These are phyloP conservation scores for Pseudogymnoascus verrucosus DNA, from an alignment of 2,329 filamentous ascomycete genomes.

Conservation along the genomic window DNA sequence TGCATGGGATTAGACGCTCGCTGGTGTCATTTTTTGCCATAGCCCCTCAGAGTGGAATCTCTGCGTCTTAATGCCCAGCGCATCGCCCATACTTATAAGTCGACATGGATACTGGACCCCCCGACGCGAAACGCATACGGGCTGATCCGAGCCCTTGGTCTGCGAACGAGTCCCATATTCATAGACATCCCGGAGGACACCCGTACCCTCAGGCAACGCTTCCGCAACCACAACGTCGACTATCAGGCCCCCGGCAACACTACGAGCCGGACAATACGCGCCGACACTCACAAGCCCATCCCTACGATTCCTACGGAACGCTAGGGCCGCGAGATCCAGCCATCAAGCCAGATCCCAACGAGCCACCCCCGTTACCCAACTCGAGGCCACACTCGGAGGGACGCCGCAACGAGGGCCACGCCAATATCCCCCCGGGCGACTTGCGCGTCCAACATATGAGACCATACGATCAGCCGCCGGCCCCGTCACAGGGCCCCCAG, in stretches of 20 bases:
- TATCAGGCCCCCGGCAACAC: conserved; percentile 14
- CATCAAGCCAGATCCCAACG: conserved; percentile 46
- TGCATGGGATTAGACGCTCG: not conserved
- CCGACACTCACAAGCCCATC: not conserved
- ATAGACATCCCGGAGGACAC: conserved; percentile 26
- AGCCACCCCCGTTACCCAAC: conserved; percentile 31
- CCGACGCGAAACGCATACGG: conserved; percentile 53
- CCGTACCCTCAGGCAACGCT: conserved; percentile 32
- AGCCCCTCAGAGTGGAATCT: not conserved
- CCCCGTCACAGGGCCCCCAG: conserved; percentile 2
- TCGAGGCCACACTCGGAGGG: conserved; percentile 23
- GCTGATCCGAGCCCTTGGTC: conserved; percentile 35
- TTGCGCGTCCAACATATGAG: conserved; percentile 17
- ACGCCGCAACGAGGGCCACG: conserved; percentile 21
- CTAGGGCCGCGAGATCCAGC: conserved; percentile 38
- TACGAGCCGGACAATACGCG: not conserved
- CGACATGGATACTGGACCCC: conserved; percentile 50
- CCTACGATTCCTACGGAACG: not conserved
- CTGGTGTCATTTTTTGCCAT: not conserved
- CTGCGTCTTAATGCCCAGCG: not conserved
- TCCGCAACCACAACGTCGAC: conserved; percentile 20
- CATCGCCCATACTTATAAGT: not conserved
- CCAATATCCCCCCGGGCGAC: conserved; percentile 22
- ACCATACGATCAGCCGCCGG: conserved; percentile 17
- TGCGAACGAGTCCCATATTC: not conserved